Percentiles rank a stretch among this genome's conserved stretches.
These are phyloP conservation scores for Dactylonectria estremocensis DNA, from an alignment of 2,329 filamentous ascomycete species.

Conservation along the genomic window DNA sequence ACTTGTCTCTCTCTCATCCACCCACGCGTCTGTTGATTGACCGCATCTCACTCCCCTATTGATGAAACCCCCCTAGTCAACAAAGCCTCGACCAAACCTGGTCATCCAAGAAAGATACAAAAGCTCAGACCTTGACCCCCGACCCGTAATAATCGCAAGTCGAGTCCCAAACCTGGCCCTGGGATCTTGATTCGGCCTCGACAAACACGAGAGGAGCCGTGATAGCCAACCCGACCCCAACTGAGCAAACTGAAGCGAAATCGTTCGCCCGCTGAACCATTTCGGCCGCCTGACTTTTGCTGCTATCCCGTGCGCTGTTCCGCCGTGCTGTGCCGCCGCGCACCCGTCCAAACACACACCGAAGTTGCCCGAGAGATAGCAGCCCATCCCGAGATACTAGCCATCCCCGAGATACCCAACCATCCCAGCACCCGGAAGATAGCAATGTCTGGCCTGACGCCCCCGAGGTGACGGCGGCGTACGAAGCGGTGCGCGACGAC, in stretches of 20 bases:
- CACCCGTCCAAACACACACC: neutral
- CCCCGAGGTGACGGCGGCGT: constrained; percentile 74
- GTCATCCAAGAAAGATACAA: neutral
- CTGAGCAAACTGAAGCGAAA: constrained; percentile 18
- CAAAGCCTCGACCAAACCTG: too few relatives aligned
- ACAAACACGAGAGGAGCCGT: neutral
- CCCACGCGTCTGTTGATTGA: too few relatives aligned
- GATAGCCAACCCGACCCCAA: constrained; percentile 23
- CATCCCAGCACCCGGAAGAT: neutral
- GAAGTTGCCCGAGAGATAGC: neutral
- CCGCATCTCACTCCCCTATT: too few relatives aligned
- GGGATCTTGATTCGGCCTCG: constrained; percentile 1
- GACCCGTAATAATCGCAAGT: constrained; percentile 10
- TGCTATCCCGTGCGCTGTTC: neutral
- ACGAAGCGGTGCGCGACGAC: constrained; percentile 78
- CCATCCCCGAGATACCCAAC: too few relatives aligned
- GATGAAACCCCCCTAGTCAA: neutral
- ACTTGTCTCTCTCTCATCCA: too few relatives aligned
- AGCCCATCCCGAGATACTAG: too few relatives aligned
- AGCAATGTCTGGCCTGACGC: constrained; percentile 70
- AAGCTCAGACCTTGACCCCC: constrained; percentile 1
- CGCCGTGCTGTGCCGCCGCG: too few relatives aligned
- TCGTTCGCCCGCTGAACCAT: constrained; percentile 14
- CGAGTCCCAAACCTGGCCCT: neutral
- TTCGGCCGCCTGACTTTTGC: neutral